These are phyloP conservation scores for Xanthoconium purpureum DNA, from an alignment of 768 basidiomycete genomes.

Conservation along the genomic window DNA sequence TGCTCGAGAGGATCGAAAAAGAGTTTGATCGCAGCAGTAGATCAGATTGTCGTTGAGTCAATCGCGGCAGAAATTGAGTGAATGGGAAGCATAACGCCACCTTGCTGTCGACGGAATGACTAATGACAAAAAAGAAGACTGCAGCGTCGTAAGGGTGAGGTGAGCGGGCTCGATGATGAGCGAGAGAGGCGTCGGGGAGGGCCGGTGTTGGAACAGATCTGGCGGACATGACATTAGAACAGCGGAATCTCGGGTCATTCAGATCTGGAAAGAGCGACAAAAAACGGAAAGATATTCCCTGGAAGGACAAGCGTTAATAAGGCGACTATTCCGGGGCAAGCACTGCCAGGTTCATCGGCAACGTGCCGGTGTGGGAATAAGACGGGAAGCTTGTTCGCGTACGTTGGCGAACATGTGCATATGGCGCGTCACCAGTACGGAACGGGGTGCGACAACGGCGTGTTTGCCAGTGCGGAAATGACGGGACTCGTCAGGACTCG, in stretches of 20 bases:
- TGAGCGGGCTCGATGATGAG: constrained; percentile 1
- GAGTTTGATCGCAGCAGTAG: constrained; percentile 17
- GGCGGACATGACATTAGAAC: constrained; percentile 10
- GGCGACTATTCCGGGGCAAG: constrained; percentile 2
- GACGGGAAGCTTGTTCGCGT: constrained; percentile 12
- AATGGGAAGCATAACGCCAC: constrained; percentile 12
- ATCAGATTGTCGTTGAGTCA: constrained; percentile 21
- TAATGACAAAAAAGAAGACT: neutral
- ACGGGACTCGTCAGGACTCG: neutral
- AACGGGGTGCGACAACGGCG: constrained; percentile 12
- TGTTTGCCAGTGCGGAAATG: constrained; percentile 18
- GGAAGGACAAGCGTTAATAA: constrained; percentile 13
- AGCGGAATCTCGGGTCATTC: neutral
- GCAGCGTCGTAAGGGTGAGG: neutral
- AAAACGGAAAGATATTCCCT: constrained; percentile 7
- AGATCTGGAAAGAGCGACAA: constrained; percentile 9
- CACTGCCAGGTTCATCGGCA: neutral
- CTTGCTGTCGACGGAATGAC: neutral
- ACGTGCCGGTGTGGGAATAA: constrained; percentile 10
- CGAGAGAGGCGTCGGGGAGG: neutral
- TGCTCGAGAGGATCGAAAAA: neutral
- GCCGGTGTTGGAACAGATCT: neutral
- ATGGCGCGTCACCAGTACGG: constrained; percentile 9
- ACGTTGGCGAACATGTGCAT: constrained; percentile 20
- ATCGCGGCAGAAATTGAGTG: constrained; percentile 8